These are phyloP conservation scores for Pascua guehoae DNA, from an alignment of 1,284 basidiomycete genomes.

Conservation along the genomic window DNA sequence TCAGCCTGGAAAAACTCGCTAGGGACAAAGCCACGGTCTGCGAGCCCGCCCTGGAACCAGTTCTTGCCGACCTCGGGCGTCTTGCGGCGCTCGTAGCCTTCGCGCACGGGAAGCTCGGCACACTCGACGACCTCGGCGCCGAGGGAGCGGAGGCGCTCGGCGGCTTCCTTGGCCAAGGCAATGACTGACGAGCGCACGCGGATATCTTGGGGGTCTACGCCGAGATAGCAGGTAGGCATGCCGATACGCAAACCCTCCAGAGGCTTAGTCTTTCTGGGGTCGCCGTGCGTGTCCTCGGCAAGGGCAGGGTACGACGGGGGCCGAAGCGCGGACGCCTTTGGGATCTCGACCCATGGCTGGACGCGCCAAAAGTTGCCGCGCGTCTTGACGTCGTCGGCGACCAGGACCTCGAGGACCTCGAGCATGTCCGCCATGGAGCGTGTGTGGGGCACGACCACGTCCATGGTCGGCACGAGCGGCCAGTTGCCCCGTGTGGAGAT, in stretches of 20 bases:
- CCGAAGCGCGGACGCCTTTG: neutral
- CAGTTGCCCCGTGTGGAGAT: slow-evolving; percentile 11
- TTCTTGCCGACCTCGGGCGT: neutral
- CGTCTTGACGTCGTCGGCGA: slow-evolving; percentile 2
- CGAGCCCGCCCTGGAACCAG: slow-evolving; percentile 10
- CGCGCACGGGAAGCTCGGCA: slow-evolving; percentile 1
- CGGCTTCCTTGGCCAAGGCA: neutral
- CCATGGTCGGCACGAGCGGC: slow-evolving; percentile 11
- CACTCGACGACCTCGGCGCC: slow-evolving; percentile 9
- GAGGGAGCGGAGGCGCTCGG: slow-evolving; percentile 1
- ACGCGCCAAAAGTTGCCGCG: slow-evolving; percentile 12
- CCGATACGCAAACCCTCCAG: slow-evolving; percentile 5
- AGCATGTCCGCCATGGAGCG: slow-evolving; percentile 11
- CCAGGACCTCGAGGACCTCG: slow-evolving; percentile 3
- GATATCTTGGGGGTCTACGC: neutral
- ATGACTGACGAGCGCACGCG: slow-evolving; percentile 1
- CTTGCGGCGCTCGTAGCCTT: slow-evolving; percentile 3
- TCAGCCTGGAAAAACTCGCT: neutral
- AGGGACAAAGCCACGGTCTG: slow-evolving; percentile 2
- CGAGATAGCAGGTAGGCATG: slow-evolving; percentile 7
- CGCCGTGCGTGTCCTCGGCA: too few species aligned
- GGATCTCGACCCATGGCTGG: slow-evolving; percentile 1
- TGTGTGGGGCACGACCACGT: slow-evolving; percentile 12
- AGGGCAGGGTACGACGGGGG: neutral
- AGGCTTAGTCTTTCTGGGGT: neutral